phyloP scores from a whole-genome alignment of 2,329 filamentous ascomycete genomes.

The Colletotrichum trifolii region DNA sequence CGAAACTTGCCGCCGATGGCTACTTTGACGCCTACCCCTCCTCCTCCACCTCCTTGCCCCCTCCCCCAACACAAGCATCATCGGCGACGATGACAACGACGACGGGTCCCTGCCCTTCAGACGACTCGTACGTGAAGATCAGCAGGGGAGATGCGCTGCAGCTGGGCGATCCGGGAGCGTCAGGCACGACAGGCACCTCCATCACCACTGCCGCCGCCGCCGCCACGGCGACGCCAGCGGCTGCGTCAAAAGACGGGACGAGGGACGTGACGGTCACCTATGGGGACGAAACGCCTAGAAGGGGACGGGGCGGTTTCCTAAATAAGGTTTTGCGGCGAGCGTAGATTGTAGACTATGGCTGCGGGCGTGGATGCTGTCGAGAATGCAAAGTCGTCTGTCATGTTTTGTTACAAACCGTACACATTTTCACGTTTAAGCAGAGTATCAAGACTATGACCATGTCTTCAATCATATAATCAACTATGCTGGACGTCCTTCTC shows the following conservation, averaged over 20 bases:
- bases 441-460: too few relatives aligned
- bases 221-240: not conserved
- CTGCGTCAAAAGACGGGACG: conserved; percentile 24
- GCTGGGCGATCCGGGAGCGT: conserved; percentile 19
- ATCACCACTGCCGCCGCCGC: not conserved
- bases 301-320: conserved; percentile 46
- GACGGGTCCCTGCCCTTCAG: conserved; percentile 12
- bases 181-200: not conserved
- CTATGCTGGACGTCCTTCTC: too few relatives aligned
- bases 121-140: conserved; percentile 37
- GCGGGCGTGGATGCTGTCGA: conserved; percentile 17
- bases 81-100: not conserved
- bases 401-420: too few relatives aligned
- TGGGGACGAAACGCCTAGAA: conserved; percentile 39
- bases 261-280: conserved; percentile 17
- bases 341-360: conserved; percentile 18
- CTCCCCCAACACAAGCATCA: too few relatives aligned
- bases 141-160: conserved; percentile 39
- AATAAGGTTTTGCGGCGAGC: conserved; percentile 50
- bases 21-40: conserved; percentile 40
- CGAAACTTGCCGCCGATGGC: conserved; percentile 45
- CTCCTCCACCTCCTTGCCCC: too few relatives aligned
- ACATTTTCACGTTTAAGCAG: too few relatives aligned
- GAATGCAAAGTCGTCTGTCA: too few relatives aligned
- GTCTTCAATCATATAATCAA: too few relatives aligned